Evolutionary conservation across 2,329 filamentous ascomycete species (phyloP), one percentile per base, ranked within the genome.

Genomic region (Dactylonectria macrodidyma): DNA sequence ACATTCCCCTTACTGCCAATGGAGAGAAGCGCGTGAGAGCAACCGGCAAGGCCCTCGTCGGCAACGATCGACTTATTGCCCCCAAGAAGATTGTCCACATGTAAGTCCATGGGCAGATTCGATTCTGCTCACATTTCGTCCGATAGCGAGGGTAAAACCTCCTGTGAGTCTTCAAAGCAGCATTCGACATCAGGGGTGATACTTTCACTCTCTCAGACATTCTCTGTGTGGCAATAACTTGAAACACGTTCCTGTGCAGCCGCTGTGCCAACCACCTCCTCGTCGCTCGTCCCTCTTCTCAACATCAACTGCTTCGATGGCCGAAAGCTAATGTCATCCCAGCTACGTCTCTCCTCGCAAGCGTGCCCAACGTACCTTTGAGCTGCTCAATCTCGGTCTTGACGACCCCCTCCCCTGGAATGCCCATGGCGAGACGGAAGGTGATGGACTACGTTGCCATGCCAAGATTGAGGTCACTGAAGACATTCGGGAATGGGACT

Each of bases 301-400:
- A 44, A 30, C n/a, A n/a, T n/a, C n/a, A n/a, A n/a, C n/a, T n/a
- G n/a, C 47, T 51, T 59, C 61, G 8, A 14, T 68, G 34, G 61
- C 41, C 11, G n/a, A 26, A 19, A 11, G 19, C 65, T 71, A 22
- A 75, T 26, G 36, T 5, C 14, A 50, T 59, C 26, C 19, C 74
- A 92, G 89, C 75, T 97, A 95, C 81, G 94, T 98, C 47, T 97
- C 94, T 2, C 95, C 95, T 3, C 92, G 95, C 54, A 89, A 88
- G 69, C 92, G 95, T 66, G 94, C 95, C 22, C 95, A 96, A 81
- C 88, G 90, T 58, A 98, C 95, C n/a, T 92, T 98, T 77, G 94
- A 97, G 79, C 89, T 98, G 55, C 90, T 98, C 30, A 89, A 93
- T 73, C 84, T 97, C 22, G 93, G 91, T 57, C 90, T 91, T 77